A percentile compares a stretch with the other conserved stretches of the same genome.
Evolutionary conservation across 1,139 yeast species (phyloP).

Genomic region (Debaryomyces sp.): DNA sequence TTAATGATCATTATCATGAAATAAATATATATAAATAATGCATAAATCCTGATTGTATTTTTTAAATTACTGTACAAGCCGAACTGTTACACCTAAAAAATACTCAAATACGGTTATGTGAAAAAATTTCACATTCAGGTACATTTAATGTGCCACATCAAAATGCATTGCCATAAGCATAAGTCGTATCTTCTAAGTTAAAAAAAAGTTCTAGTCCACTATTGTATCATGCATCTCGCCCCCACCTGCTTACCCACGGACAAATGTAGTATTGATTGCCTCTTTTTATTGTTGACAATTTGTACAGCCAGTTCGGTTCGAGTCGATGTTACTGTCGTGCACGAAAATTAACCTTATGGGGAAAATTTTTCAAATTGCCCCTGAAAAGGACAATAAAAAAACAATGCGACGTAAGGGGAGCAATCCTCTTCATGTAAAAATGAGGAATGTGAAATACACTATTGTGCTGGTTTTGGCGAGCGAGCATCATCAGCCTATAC

Average conservation of each 20-base stretch:
- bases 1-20: conserved; percentile 5
- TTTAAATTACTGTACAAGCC: conserved; percentile 3
- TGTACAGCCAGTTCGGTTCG: background rate
- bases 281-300: background rate
- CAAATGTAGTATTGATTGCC: background rate
- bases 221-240: conserved; percentile 1
- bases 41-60: conserved; percentile 3
- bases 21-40: background rate
- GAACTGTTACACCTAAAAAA: conserved; percentile 1
- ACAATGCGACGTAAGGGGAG: conserved; percentile 4
- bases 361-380: background rate
- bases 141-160: conserved; percentile 2
- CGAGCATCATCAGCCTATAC: conserved; percentile 41
- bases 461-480: background rate
- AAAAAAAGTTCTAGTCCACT: conserved; percentile 1
- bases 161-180: conserved; percentile 1
- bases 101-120: background rate
- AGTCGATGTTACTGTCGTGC: background rate
- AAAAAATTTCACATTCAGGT: conserved; percentile 2
- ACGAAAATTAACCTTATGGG: background rate
- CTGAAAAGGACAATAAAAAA: conserved; percentile 1
- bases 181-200: background rate
- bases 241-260: background rate
- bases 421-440: background rate
- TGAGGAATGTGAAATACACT: background rate